These are phyloP conservation scores for Chaetomidium leptoderma DNA, from an alignment of 495 filamentous ascomycete species.

Conservation along the genomic window DNA sequence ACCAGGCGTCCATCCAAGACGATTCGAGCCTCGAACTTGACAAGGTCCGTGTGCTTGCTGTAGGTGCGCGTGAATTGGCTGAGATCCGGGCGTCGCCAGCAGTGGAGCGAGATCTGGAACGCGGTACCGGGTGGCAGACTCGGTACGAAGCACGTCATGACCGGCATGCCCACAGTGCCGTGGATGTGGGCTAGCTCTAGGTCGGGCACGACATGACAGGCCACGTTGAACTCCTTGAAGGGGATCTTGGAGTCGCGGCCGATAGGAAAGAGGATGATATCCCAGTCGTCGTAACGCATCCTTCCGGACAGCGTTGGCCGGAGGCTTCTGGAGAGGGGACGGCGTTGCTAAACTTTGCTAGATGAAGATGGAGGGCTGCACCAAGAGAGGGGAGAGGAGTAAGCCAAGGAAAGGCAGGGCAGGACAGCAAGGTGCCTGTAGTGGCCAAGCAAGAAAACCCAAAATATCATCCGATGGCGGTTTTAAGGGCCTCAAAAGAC, in stretches of 20 bases:
- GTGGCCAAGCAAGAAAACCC: slow-evolving; percentile 12
- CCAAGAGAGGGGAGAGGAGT: slow-evolving; percentile 14
- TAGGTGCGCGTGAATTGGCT: slow-evolving; percentile 58
- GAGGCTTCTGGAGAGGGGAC: not conserved
- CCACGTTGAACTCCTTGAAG: slow-evolving; percentile 81
- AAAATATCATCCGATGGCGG: slow-evolving; percentile 3
- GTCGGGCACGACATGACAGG: slow-evolving; percentile 72
- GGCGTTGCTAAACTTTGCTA: slow-evolving; percentile 18
- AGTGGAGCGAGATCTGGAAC: slow-evolving; percentile 77
- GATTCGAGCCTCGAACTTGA: slow-evolving; percentile 65
- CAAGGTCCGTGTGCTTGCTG: slow-evolving; percentile 55
- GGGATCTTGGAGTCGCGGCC: slow-evolving; percentile 52
- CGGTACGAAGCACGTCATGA: slow-evolving; percentile 73
- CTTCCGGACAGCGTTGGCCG: not conserved
- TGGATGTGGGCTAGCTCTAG: slow-evolving; percentile 45
- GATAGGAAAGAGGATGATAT: slow-evolving; percentile 72
- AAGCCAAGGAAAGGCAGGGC: slow-evolving; percentile 3
- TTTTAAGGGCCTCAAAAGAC: not conserved
- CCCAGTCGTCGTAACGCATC: slow-evolving; percentile 85
- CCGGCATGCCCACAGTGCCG: slow-evolving; percentile 52
- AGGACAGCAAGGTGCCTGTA: not conserved
- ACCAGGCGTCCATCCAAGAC: slow-evolving; percentile 65
- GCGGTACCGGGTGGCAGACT: slow-evolving; percentile 55
- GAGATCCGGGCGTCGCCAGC: slow-evolving; percentile 65
- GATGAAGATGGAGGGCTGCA: slow-evolving; percentile 17